Conservation (phyloP, 495 filamentous ascomycete genomes). For the Poronia punctata region DNA sequence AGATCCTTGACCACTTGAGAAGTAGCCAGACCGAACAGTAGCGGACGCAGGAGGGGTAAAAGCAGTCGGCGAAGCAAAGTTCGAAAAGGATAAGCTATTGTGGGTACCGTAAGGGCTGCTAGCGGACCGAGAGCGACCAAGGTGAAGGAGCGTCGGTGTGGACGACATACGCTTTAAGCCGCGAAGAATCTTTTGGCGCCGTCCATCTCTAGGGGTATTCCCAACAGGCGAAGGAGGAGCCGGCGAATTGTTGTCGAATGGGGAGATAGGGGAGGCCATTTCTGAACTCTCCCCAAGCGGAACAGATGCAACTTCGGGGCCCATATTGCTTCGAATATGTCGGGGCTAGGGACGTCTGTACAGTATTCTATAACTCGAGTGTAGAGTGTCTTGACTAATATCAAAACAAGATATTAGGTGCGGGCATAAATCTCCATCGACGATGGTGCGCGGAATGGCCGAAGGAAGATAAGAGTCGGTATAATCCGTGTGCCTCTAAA, state of each 20-base stretch:
- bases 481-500: no score
- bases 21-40: constrained; percentile 12
- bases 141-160: constrained; percentile 63
- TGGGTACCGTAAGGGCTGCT: constrained; percentile 54
- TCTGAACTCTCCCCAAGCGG: constrained; percentile 12
- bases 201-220: constrained; percentile 57
- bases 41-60: constrained; percentile 31
- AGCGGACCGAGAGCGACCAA: constrained; percentile 56
- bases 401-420: no score
- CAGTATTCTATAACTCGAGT: no score
- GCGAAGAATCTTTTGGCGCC: constrained; percentile 67
- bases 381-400: no score
- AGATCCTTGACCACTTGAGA: constrained; percentile 10
- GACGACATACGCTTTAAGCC: constrained; percentile 85
- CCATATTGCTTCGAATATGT: constrained; percentile 6
- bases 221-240: constrained; percentile 29
- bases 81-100: constrained; percentile 72
- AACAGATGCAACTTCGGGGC: background rate
- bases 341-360: no score
- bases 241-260: constrained; percentile 16
- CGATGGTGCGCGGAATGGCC: no score
- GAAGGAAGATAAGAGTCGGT: no score
- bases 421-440: no score
- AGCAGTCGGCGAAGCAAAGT: constrained; percentile 57
- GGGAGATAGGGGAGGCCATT: constrained; percentile 10